Base-by-base conservation (phyloP, 1,284 basidiomycete genomes). In the Ganoderma sinense region DNA sequence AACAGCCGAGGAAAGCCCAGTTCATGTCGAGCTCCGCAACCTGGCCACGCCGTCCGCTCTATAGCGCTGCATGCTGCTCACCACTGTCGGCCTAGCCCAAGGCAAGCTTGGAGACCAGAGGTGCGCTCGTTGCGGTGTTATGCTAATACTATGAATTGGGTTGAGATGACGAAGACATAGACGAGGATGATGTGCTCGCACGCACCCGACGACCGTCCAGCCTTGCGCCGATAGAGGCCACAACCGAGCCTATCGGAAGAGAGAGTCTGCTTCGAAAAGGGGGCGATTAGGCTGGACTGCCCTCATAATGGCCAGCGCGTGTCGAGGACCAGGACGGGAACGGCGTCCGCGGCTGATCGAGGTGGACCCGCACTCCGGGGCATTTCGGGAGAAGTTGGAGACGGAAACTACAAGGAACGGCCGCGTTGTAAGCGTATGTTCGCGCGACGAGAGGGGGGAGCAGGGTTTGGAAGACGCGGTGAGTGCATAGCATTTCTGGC, bases 121-220 rank as follows among this genome's bases (percentile, higher is more conserved):
- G 48, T 51, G 48, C 48, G 48, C 48, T 51, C 14, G 13, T 13
- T 51, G 48, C 20, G 10, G 23, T 23, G 14, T 51, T 10, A 51
- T 20, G 23, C 23, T 51, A 51, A 51, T 20, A 11, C 23, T 51
- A 51, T 23, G 23, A 41, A 45, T 18, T 48, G 56, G 61, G 65
- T 29, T 56, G 60, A 67, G 69, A 67, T 69, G 53, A 53, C 61
- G 63, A 59, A 65, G 31, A 62, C 63, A 29, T 31, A 31, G 51
- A 36, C 58, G 33, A 59, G 20, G 48, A 69, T 69, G 69, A 69
- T 73, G 72, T 71, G 68, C 29, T 71, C 66, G 55, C 68, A 71
- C 72, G 66, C 64, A 45, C 70, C 69, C 72, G 69, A 73, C 68
- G 68, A 73, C 66, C 59, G 60, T 26, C 72, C 72, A 71, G 45